phyloP scores from a whole-genome alignment of 2,329 filamentous ascomycete genomes.

The Aspergillus sp. region DNA sequence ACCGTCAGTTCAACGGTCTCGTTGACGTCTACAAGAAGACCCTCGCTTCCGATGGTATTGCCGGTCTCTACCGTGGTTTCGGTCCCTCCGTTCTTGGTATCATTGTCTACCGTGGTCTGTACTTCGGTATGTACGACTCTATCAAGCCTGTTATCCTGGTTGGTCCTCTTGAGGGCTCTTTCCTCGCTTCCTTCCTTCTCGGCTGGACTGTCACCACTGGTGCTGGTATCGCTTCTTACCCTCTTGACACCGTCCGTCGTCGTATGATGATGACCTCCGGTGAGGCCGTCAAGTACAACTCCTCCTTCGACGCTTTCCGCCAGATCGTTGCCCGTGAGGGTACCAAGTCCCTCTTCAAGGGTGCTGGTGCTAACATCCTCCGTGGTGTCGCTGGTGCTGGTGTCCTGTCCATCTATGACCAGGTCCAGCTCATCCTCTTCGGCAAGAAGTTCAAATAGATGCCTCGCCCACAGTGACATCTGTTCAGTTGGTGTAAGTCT shows the following conservation, averaged over 20 bases:
- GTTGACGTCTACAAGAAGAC: slow-evolving; percentile 99
- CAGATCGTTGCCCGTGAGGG: slow-evolving; percentile 98
- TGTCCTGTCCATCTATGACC: slow-evolving; percentile 99
- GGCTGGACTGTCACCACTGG: slow-evolving; percentile 99
- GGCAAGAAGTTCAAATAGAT: slow-evolving; percentile 80
- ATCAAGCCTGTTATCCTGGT: slow-evolving; percentile 98
- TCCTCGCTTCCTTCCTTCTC: slow-evolving; percentile 98
- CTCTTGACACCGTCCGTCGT: slow-evolving; percentile 99
- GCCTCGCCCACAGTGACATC: slow-evolving; percentile 20
- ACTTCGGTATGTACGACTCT: slow-evolving; percentile 99
- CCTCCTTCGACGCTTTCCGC: slow-evolving; percentile 88
- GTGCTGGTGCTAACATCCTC: slow-evolving; percentile 99
- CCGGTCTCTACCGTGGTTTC: slow-evolving; percentile 99
- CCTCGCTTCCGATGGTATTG: slow-evolving; percentile 95
- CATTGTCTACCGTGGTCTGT: slow-evolving; percentile 99
- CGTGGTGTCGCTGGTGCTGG: slow-evolving; percentile 99
- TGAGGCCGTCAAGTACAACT: slow-evolving; percentile 99
- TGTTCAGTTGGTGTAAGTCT: slow-evolving; percentile 16
- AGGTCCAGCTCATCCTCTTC: slow-evolving; percentile 98
- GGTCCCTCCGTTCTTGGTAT: slow-evolving; percentile 99
- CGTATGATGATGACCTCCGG: slow-evolving; percentile 99
- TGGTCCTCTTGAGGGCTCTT: slow-evolving; percentile 92
- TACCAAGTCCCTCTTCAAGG: slow-evolving; percentile 99
- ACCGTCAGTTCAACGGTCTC: slow-evolving; percentile 99
- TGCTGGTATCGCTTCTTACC: slow-evolving; percentile 99